Evolutionary conservation across 768 basidiomycete species (phyloP), one percentile per base, ranked within the genome.

Genomic region (Termitomyces sp.): DNA sequence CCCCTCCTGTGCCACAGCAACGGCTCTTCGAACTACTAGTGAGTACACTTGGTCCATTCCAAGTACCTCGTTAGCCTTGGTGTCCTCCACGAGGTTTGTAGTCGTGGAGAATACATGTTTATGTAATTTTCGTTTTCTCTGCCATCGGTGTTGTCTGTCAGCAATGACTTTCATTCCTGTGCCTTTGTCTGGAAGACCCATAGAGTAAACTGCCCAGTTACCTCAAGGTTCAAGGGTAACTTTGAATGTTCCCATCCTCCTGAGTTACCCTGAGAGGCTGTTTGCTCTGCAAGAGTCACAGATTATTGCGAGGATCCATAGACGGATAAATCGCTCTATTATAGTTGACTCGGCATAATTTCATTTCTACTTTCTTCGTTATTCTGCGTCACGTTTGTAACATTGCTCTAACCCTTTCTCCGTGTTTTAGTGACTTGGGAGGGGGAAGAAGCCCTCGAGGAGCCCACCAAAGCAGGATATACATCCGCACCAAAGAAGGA

Each of bases 11-110:
- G 75, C 81, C 58, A 70, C 79, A 64, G 78, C 75, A 58, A 87
- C 88, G 60, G 84, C 86, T 61, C 80, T 77, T 62, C 78, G 75
- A 71, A 84, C 83, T 73, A 80, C 85, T 72, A 84, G 90, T 92
- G 88, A 92, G 90, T 92, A 76, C 72, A 69, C 65, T 70, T 65
- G 71, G 61, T 53, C 65, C 62, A 66, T 61, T 57, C 59, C 68
- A 69, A 65, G 68, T 73, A 73, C 65, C 44, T 57, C 66, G 65
- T 60, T 64, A 66, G 64, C 57, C 22, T 58, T 57, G 65, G 64
- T 69, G 63, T 68, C 57, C 58, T 66, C 62, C 64, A 65, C 66
- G 65, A 63, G 57, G 63, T 61, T 60, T 68, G 73, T 74, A 73
- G 65, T 53, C 52, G 52, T 72, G 68, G 69, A 69, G 67, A 70